Evolutionary conservation across 441 rosid species (phyloP).

Genomic region (Lagerstroemia fauriei): DNA sequence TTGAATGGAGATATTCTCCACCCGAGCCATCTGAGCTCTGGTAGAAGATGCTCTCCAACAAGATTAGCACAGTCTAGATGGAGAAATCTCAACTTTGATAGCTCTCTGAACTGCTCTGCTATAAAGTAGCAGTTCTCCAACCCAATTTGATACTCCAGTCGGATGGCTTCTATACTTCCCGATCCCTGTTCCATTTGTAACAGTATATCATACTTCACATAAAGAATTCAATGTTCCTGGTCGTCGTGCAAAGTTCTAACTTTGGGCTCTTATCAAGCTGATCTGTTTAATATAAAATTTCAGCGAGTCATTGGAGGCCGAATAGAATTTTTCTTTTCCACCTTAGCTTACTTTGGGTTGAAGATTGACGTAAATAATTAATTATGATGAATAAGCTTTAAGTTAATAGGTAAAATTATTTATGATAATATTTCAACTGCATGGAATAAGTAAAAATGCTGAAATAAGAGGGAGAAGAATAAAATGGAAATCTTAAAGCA

Average conservation of each 20-base stretch:
- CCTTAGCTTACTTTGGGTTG: too few species aligned
- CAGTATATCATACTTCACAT: too few species aligned
- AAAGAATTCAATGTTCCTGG: too few species aligned
- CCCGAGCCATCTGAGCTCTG: background rate
- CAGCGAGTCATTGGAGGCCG: too few species aligned
- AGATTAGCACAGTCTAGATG: background rate
- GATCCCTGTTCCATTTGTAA: background rate
- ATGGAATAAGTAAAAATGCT: too few species aligned
- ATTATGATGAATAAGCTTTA: too few species aligned
- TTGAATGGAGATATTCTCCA: background rate
- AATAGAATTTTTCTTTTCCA: too few species aligned
- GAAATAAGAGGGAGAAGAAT: background rate
- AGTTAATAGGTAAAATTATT: background rate
- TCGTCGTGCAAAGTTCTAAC: too few species aligned
- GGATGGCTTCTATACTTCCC: background rate
- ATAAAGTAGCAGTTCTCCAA: background rate
- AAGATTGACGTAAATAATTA: too few species aligned
- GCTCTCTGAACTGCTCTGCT: background rate
- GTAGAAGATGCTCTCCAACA: background rate
- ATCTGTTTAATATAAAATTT: too few species aligned
- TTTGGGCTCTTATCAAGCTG: too few species aligned
- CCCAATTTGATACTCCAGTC: background rate
- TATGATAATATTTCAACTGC: too few species aligned
- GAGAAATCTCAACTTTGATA: constrained; percentile 6
- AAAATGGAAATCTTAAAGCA: background rate